A percentile compares a stretch with the other conserved stretches of the same genome.
Evolutionary conservation across 140 eudicot species (phyloP).

Genomic region (Anethum foeniculum): DNA sequence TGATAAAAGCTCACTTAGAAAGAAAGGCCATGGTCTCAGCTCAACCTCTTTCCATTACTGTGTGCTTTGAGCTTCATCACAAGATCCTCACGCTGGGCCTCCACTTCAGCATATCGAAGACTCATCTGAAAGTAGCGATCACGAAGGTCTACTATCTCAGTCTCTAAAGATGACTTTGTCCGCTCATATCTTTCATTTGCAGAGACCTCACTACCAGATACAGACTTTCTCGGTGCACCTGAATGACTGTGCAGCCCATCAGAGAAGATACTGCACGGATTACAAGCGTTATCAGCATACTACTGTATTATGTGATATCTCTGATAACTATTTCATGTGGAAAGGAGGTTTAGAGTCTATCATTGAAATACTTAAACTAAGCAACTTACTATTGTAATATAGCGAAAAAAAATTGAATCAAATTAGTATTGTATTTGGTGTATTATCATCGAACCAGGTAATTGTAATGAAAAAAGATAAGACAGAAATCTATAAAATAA

Average conservation of each 20-base stretch:
- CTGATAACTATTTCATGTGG: background rate
- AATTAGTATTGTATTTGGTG: background rate
- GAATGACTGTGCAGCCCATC: slow-evolving; percentile 39
- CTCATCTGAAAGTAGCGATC: slow-evolving; percentile 89
- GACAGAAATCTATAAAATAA: background rate
- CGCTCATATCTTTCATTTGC: slow-evolving; percentile 49
- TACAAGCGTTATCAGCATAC: background rate
- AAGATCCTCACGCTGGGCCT: slow-evolving; percentile 85
- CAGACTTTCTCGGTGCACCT: slow-evolving; percentile 24
- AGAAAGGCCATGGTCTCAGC: slow-evolving; percentile 14
- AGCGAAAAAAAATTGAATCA: background rate
- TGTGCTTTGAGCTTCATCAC: slow-evolving; percentile 72
- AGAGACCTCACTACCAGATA: slow-evolving; percentile 28
- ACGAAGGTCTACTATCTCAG: slow-evolving; percentile 63
- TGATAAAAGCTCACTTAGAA: slow-evolving; percentile 7
- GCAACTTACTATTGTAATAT: background rate
- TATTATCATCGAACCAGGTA: background rate
- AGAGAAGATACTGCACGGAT: slow-evolving; percentile 27
- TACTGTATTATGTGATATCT: background rate
- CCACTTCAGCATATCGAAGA: slow-evolving; percentile 79
- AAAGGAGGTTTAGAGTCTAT: background rate
- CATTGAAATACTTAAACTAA: background rate
- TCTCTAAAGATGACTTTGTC: slow-evolving; percentile 64
- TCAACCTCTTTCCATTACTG: slow-evolving; percentile 40
- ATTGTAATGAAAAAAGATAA: background rate